Base-by-base conservation (phyloP, 139 green algal species). In the Tetratostichococcus sp. region DNA sequence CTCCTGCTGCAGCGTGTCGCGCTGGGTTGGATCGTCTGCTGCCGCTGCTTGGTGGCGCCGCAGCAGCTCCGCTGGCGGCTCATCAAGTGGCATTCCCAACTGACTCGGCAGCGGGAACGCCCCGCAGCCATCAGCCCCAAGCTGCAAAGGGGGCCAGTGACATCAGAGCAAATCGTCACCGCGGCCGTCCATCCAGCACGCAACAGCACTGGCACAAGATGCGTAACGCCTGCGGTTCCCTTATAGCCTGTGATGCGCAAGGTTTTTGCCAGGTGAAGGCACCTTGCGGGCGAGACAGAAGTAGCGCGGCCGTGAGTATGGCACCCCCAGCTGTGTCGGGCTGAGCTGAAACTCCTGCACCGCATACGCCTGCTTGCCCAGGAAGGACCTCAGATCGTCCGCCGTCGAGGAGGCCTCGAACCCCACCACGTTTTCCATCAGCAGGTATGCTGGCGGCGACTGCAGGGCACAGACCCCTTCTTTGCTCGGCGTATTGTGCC, bases 341-440 rank as follows among this genome's bases (percentile, higher is more conserved):
- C 70, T 87, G 19, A 91, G 58, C 1, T 94, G 74, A 65, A 90
- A 94, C 76, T 96, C 90, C 72, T 89, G 80, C 66, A 80, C 33
- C 22, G 30, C 35, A 68, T 86, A 87, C 2, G 77, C 73, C 28
- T 39, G 21, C 4, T 21, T 8, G 25, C 26, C n/a, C 72, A 90
- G 78, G 4, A 30, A 35, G 4, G 30, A 35, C 23, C 73, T 1
- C 77, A 92, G 75, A 11, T 65, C 43, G 11, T 59, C 4, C 1
- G 76, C 57, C 35, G 86, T 90, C 31, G 76, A 30, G 19, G 81
- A 88, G 32, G 35, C 32, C 77, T 94, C 89, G 73, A 96, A 96
- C 11, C 91, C 91, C 0, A 93, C 83, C 42, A 96, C 91, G 78
- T 96, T 96, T 76, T 96, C 91, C 31, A 96, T 43, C 19, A 93